Conservation (phyloP, 495 filamentous ascomycete species). For the Penicillium mononematosum region DNA sequence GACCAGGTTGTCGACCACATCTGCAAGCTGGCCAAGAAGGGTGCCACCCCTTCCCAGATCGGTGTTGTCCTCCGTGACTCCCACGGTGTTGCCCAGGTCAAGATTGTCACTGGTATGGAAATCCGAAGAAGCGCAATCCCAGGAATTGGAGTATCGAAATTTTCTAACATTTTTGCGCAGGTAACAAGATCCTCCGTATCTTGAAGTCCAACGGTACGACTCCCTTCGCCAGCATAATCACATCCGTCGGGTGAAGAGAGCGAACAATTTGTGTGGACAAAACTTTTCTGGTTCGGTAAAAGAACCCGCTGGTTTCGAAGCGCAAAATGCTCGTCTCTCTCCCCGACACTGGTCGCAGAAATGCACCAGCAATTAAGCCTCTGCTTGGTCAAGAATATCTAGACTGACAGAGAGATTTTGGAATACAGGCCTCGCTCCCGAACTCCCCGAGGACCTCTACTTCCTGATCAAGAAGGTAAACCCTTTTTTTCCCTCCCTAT, state of each 20-base stretch:
- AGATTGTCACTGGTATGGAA: slow-evolving; percentile 86
- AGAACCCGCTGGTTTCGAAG: slow-evolving; percentile 11
- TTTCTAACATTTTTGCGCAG: slow-evolving; percentile 46
- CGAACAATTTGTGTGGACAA: slow-evolving; percentile 18
- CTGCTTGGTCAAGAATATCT: slow-evolving; percentile 76
- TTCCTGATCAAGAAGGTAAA: slow-evolving; percentile 99
- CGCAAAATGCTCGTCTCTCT: slow-evolving; percentile 15
- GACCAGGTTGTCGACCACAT: slow-evolving; percentile 97
- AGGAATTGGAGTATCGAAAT: slow-evolving; percentile 2
- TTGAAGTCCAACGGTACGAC: slow-evolving; percentile 88
- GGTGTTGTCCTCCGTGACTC: slow-evolving; percentile 97
- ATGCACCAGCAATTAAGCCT: slow-evolving; percentile 59
- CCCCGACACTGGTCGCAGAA: slow-evolving; percentile 27
- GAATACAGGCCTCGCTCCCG: slow-evolving; percentile 87
- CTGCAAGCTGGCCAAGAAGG: slow-evolving; percentile 97
- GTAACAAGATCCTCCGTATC: slow-evolving; percentile 99
- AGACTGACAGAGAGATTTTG: slow-evolving; percentile 90
- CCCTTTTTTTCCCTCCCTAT: neutral
- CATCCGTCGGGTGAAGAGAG: slow-evolving; percentile 30
- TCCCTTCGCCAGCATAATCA: slow-evolving; percentile 24
- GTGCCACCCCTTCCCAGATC: slow-evolving; percentile 95
- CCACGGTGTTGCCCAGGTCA: slow-evolving; percentile 95
- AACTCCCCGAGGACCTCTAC: slow-evolving; percentile 96
- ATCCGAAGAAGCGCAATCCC: neutral
- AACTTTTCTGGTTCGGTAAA: slow-evolving; percentile 9